Evolutionary conservation across 2,329 filamentous ascomycete species (phyloP), one percentile per base, ranked within the genome.

Genomic region (Thielaviopsis ethacetica): DNA sequence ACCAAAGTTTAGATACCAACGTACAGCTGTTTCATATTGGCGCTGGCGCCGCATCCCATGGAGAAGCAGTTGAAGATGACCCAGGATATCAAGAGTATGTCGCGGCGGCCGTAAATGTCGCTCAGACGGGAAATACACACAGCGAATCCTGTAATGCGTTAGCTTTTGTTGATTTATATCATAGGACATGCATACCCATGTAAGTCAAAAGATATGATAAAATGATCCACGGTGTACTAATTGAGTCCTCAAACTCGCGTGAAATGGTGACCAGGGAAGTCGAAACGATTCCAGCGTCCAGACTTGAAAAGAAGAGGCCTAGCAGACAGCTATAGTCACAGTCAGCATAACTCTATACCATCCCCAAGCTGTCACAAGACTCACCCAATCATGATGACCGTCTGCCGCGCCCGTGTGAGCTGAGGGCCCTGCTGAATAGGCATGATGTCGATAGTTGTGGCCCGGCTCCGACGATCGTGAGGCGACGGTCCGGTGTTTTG

Each of bases 221-320:
- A 3, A 81, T 72, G 38, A 80, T 73, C 78, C 79, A 82, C 27
- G 76, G 73, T 2, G 75, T 73, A 61, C 78, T 73, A 54, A 73
- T 69, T 62, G 77, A 78, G 63, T 80, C 74, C 9, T 72, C 64
- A 17, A 80, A 68, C 54, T 80, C 75, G 47, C 73, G 69, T 3
- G 78, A 79, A 59, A 82, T 79, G 21, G 75, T 76, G n/a, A 80
- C 72, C 0, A 82, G 70, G 2, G 79, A 79, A 0, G 79, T 81
- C 15, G 78, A 79, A 17, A 81, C 75, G 58, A 82, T 81, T 0
- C 77, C 80, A 1, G 77, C 77, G 61, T 82, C 79, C 47, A 81
- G 70, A 26, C 75, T 79, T 3, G 79, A 79, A 63, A 82, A 78
- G 17, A 82, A 71, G 2, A 82, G 71, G 2, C 79, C 78, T 2